Percentiles rank a stretch among this genome's conserved stretches.
Evolutionary conservation across 1,284 basidiomycete genomes (phyloP).

Genomic region (Salmacisia buchloeana): DNA sequence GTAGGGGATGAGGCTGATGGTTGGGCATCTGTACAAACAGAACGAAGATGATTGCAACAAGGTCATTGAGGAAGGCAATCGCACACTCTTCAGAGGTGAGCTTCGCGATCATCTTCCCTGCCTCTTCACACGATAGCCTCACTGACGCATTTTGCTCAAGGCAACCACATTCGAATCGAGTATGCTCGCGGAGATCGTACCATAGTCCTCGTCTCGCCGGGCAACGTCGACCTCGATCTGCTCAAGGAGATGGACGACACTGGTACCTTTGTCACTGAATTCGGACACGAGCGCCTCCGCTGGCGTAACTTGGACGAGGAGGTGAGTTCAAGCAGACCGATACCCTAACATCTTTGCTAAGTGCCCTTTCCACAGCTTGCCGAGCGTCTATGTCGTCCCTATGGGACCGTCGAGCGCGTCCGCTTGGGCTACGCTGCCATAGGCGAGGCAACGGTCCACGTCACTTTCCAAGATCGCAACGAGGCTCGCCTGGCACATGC

Average conservation of each 20-base stretch:
- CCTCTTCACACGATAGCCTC: not conserved
- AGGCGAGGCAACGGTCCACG: not conserved
- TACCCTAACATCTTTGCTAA: not conserved
- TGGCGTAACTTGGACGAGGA: not conserved
- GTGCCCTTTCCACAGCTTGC: not conserved
- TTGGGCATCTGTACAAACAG: not conserved
- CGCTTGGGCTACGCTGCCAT: not conserved
- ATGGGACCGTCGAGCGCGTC: not conserved
- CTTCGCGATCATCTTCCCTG: too few relatives aligned
- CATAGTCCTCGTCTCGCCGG: not conserved
- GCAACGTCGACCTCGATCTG: not conserved
- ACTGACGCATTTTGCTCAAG: not conserved
- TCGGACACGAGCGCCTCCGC: not conserved
- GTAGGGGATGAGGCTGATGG: not conserved
- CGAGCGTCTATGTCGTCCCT: not conserved
- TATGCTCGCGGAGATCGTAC: constrained; percentile 3
- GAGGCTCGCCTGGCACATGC: not conserved
- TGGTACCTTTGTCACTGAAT: not conserved
- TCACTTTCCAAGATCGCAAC: not conserved
- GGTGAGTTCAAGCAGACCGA: not conserved
- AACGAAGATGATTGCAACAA: constrained; percentile 7
- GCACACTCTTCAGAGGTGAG: not conserved
- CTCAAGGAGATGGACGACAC: constrained; percentile 1
- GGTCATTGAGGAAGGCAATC: not conserved
- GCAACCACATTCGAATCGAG: not conserved